Evolutionary conservation across 2,329 filamentous ascomycete species (phyloP).

Genomic region (Alternaria ventricosa): DNA sequence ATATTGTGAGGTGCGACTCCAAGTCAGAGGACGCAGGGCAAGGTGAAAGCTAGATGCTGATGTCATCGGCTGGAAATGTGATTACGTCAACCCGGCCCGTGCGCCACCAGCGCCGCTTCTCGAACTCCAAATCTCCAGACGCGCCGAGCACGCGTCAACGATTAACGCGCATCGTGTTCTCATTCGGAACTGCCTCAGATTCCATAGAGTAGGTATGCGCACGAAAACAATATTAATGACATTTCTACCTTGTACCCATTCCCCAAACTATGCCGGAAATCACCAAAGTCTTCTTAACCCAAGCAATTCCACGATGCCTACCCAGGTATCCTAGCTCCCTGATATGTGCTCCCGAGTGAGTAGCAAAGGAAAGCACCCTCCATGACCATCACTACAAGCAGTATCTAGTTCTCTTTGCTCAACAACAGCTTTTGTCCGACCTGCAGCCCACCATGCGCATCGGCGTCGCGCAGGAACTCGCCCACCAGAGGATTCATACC

Average conservation of each 20-base stretch:
- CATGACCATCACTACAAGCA: not conserved
- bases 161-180: not conserved
- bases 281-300: not conserved
- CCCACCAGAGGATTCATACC: not conserved
- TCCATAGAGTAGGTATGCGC: not conserved
- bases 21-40: not conserved
- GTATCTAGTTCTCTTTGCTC: not conserved
- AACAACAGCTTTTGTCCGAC: not conserved
- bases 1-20: not conserved
- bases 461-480: not conserved
- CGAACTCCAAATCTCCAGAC: not conserved
- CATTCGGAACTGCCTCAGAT: not conserved
- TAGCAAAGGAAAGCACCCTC: not conserved
- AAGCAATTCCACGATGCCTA: not conserved
- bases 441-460: not conserved
- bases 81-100: not conserved
- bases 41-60: not conserved
- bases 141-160: not conserved
- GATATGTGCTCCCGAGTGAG: not conserved
- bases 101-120: not conserved
- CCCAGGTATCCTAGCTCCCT: not conserved
- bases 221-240: not conserved
- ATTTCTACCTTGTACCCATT: not conserved
- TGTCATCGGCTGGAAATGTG: not conserved
- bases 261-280: not conserved